A percentile compares a stretch with the other conserved stretches of the same genome.
phyloP scores from a whole-genome alignment of 2,329 filamentous ascomycete species.

The Penicillium sp. region DNA sequence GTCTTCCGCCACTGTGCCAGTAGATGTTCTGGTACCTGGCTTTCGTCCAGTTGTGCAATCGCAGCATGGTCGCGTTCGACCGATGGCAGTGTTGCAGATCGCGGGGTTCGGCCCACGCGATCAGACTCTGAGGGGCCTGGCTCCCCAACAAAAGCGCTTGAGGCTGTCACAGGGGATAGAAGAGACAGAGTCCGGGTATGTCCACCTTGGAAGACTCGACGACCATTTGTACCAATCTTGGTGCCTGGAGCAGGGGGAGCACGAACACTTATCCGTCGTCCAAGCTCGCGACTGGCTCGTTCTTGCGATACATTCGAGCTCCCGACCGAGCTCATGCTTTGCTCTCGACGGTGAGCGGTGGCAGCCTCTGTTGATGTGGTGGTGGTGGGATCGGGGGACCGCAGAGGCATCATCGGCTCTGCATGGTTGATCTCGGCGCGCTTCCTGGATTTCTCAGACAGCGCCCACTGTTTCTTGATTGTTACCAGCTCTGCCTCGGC shows the following conservation, averaged over 20 bases:
- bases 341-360: conserved; percentile 26
- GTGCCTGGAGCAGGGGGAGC: conserved; percentile 41
- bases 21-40: conserved; percentile 36
- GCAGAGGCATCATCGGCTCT: conserved; percentile 62
- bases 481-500: conserved; percentile 75
- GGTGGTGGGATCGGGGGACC: conserved; percentile 33
- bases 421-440: conserved; percentile 64
- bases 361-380: conserved; percentile 10
- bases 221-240: conserved; percentile 42
- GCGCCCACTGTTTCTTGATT: conserved; percentile 82
- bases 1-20: conserved; percentile 44
- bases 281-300: conserved; percentile 62
- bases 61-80: conserved; percentile 36
- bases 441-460: conserved; percentile 76
- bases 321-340: conserved; percentile 28
- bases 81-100: conserved; percentile 45
- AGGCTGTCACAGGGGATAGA: conserved; percentile 62
- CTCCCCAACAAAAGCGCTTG: conserved; percentile 19
- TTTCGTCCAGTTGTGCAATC: conserved; percentile 20
- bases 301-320: conserved; percentile 32
- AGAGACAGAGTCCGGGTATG: conserved; percentile 74
- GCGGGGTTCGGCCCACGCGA: conserved; percentile 38
- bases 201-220: conserved; percentile 69
- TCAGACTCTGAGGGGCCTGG: conserved; percentile 21
- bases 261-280: conserved; percentile 71